Evolutionary conservation across 2,329 filamentous ascomycete species (phyloP), one percentile per base, ranked within the genome.

Genomic region (Chaetomiaceae sp.): DNA sequence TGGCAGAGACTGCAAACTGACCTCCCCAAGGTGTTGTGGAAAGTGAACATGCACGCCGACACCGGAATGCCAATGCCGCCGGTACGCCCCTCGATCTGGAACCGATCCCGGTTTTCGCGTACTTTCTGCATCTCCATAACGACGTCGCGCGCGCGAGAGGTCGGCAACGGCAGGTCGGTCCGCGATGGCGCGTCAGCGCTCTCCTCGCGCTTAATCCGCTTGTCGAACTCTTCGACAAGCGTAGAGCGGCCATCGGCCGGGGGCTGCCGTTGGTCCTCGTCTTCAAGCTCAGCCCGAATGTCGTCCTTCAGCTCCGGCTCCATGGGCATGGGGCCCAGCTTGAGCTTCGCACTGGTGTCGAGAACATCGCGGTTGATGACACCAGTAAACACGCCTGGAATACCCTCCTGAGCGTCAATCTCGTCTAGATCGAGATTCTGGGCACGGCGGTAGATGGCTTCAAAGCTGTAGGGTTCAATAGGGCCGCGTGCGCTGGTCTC

Each of bases 1-100:
- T n/a, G 10, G 27, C 27, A 11, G 14, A 29, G 27, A 29, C 10
- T 14, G 9, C 9, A n/a, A 18, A 48, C 79, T 71, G 69, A 90
- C 88, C 81, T 86, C 65, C 95, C 89, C 53, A 89, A 83, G 0
- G 88, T 95, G 65, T 98, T 98, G 71, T 98, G 93, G 61, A 97
- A 95, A 1, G 93, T 98, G 64, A 94, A 96, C 86, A 97, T 97
- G 72, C 88, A 93, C 19, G 94, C 84, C 59, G 89, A 95, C 49
- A 96, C 75, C 20, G 83, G 83, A 45, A 88, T 81, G 12, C 90
- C 88, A 41, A 90, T 78, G 8, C 90, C 91, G 14, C 88, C 87
- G 11, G 86, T 91, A 27, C 86, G 80, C 17, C 83, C 81, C 49
- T 95, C 87, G 47, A 97, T 91, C 61, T 81, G 85, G 64, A 96